These are phyloP conservation scores for Cutaneotrichosporon cyanovorans DNA, from an alignment of 1,284 basidiomycete species.

Conservation along the genomic window DNA sequence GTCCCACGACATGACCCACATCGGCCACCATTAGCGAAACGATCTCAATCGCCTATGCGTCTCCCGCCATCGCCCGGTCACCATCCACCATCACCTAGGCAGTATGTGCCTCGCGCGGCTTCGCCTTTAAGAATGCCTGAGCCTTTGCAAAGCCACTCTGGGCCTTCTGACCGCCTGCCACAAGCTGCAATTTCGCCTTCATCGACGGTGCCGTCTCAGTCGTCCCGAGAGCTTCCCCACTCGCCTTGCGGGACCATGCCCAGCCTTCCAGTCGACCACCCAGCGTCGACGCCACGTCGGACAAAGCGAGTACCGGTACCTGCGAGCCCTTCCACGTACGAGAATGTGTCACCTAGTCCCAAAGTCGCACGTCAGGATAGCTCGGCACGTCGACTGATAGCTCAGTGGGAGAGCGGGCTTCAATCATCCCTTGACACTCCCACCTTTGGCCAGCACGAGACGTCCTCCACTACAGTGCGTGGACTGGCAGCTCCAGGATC, in stretches of 20 bases:
- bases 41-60: neutral
- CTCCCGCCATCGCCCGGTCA: neutral
- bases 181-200: too few species aligned
- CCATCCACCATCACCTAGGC: neutral
- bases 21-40: neutral
- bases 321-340: neutral
- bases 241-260: neutral
- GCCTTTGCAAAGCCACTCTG: neutral
- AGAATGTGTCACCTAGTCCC: neutral
- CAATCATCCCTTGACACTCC: neutral
- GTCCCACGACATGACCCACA: neutral
- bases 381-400: conserved; percentile 32
- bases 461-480: neutral
- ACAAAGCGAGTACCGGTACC: neutral
- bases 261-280: too few species aligned
- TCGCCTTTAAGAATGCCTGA: neutral
- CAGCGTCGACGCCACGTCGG: neutral
- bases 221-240: neutral
- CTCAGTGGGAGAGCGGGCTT: conserved; percentile 31
- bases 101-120: neutral
- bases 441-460: neutral
- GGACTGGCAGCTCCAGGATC: neutral
- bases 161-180: too few species aligned
- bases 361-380: neutral
- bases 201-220: too few species aligned